Base-by-base conservation (phyloP, 257 asterid species). In the Scutellaria baicalensis region DNA sequence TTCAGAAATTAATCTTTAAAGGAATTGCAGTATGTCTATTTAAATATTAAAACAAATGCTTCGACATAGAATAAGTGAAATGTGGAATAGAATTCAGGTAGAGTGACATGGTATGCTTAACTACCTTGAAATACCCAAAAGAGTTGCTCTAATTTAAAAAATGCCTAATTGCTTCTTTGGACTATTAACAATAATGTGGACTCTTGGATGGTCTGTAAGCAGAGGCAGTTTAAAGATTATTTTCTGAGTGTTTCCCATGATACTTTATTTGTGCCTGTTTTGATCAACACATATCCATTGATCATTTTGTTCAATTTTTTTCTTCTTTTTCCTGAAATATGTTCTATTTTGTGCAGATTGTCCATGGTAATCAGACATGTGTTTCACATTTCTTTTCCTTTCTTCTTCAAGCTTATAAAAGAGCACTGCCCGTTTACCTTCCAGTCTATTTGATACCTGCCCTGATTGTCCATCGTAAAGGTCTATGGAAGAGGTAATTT, bases 391-490 rank as follows among this genome's bases (percentile, higher is more conserved):
- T 89, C 80, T 42, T 91, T 73, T 84, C 88, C 48, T 91, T 94
- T 81, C 86, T 94, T 64, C 65, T 86, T 70, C 95, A 94, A 87
- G 97, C 97, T 31, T 91, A 86, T 69, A 86, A 79, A 84, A 87
- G 97, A 82, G 96, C 97, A 66, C 60, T 94, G 9, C 97, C 99
- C 9, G 97, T 94, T 82, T 94, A 91, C 81, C 92, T 94, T 75
- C 99, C 99, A 47, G 97, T 94, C 66, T 91, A 91, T 82, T 75
- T 94, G 67, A 82, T 91, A 78, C 97, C 97, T 50, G 99, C 99
- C 61, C 75, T 91, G 70, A 91, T 94, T 59, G 99, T 94, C 62
- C 99, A 94, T 74, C 99, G 97, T 71, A 85, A 86, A 83, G 96
- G 86, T 75, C 88, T 94, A 77, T 71, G 85, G 77, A 89, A 89